Evolutionary conservation across 179 eudicot species (phyloP).

Genomic region (Silene noctiflora): DNA sequence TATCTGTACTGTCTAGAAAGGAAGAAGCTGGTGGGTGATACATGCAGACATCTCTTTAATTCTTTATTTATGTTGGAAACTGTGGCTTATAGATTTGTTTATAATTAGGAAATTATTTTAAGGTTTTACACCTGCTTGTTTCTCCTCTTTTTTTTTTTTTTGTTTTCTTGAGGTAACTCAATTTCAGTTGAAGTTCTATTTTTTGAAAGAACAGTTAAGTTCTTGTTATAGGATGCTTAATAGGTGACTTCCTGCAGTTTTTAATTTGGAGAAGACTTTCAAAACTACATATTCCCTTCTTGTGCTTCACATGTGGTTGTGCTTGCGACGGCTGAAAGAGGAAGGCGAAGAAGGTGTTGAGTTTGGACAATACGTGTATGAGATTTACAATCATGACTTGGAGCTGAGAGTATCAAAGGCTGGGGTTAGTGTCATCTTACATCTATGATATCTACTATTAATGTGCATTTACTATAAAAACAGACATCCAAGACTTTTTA

Average conservation of each 20-base stretch:
- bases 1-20: too few species aligned
- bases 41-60: not conserved
- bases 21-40: not conserved
- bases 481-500: not conserved
- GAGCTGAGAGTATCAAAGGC: constrained; percentile 95
- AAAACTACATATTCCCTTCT: constrained; percentile 88
- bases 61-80: not conserved
- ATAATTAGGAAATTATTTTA: not conserved
- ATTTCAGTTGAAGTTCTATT: not conserved
- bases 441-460: not conserved
- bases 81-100: not conserved
- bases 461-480: constrained; percentile 4
- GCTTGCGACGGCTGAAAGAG: constrained; percentile 80
- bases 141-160: not conserved
- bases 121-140: not conserved
- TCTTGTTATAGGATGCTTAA: constrained; percentile 17
- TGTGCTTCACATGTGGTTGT: constrained; percentile 94
- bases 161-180: not conserved
- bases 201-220: not conserved
- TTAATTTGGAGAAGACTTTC: constrained; percentile 88
- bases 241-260: constrained; percentile 50
- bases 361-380: constrained; percentile 90
- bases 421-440: constrained; percentile 67
- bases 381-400: constrained; percentile 91
- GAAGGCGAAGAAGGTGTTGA: constrained; percentile 94